These are phyloP conservation scores for Zygosaccharomyces sapae DNA, from an alignment of 1,139 yeast genomes.

Conservation along the genomic window DNA sequence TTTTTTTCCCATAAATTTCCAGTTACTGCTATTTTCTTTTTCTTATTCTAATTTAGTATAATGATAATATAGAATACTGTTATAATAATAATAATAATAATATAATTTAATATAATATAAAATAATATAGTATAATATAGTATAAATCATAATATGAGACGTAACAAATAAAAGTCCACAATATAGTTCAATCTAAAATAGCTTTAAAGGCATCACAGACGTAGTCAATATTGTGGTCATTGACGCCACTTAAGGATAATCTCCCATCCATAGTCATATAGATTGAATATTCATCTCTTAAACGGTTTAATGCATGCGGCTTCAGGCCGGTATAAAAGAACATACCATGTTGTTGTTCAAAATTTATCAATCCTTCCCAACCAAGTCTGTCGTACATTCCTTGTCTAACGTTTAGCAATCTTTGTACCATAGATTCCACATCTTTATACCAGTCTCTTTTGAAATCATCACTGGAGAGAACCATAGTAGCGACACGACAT, in stretches of 20 bases:
- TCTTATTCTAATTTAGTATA: no score
- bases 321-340: slow-evolving; percentile 85
- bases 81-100: no score
- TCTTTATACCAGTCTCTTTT: slow-evolving; percentile 74
- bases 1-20: no score
- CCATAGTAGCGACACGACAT: slow-evolving; percentile 76
- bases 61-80: no score
- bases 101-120: not conserved
- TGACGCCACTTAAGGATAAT: slow-evolving; percentile 86
- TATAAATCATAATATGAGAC: not conserved
- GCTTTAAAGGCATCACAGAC: slow-evolving; percentile 27
- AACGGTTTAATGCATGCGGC: slow-evolving; percentile 61
- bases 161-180: not conserved
- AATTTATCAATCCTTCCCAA: slow-evolving; percentile 79
- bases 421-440: slow-evolving; percentile 68
- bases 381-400: slow-evolving; percentile 50
- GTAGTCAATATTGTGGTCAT: slow-evolving; percentile 71
- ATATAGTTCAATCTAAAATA: slow-evolving; percentile 9
- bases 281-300: slow-evolving; percentile 69
- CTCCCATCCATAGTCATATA: slow-evolving; percentile 89
- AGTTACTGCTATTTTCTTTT: no score
- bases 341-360: slow-evolving; percentile 78
- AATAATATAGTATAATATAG: not conserved
- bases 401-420: slow-evolving; percentile 69
- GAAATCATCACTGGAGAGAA: slow-evolving; percentile 59